Percentiles rank a stretch among this genome's conserved stretches.
phyloP scores from a whole-genome alignment of 2,329 filamentous ascomycete genomes.

The Arachnomyces sp. region DNA sequence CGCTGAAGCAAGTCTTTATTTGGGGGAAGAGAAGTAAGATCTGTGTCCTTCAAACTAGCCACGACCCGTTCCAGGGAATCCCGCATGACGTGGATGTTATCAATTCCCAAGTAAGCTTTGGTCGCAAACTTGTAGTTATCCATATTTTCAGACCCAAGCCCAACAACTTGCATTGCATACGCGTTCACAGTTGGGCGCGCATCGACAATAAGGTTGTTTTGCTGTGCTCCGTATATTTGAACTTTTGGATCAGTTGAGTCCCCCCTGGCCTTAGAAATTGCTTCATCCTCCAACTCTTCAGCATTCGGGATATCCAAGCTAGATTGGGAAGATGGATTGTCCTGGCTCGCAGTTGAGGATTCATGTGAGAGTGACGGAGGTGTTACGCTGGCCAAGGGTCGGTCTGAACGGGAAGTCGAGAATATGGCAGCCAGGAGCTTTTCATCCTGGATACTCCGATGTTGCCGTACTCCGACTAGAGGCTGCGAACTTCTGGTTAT shows the following conservation, averaged over 20 bases:
- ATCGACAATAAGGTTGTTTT: slow-evolving; percentile 91
- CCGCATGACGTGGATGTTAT: slow-evolving; percentile 98
- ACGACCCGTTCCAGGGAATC: slow-evolving; percentile 80
- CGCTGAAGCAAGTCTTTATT: slow-evolving; percentile 71
- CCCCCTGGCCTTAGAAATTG: slow-evolving; percentile 47
- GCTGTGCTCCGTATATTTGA: slow-evolving; percentile 80
- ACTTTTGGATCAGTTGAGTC: slow-evolving; percentile 55
- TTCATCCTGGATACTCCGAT: slow-evolving; percentile 92
- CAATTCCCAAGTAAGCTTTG: slow-evolving; percentile 89
- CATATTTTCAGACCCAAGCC: slow-evolving; percentile 94
- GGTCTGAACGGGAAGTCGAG: slow-evolving; percentile 53
- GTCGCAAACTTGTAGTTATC: slow-evolving; percentile 88
- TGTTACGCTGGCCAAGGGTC: slow-evolving; percentile 33
- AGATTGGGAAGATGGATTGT: slow-evolving; percentile 36
- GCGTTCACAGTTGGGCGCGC: slow-evolving; percentile 91
- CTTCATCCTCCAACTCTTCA: slow-evolving; percentile 61
- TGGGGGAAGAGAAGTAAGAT: slow-evolving; percentile 72
- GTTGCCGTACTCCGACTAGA: slow-evolving; percentile 72
- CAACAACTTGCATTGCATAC: slow-evolving; percentile 85
- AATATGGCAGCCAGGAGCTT: slow-evolving; percentile 89
- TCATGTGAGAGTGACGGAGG: slow-evolving; percentile 34
- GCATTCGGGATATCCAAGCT: slow-evolving; percentile 51
- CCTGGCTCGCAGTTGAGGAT: slow-evolving; percentile 42
- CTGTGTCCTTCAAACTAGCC: slow-evolving; percentile 84
- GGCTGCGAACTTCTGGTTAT: slow-evolving; percentile 94